Percentiles rank a stretch among this genome's conserved stretches.
Evolutionary conservation across 805 yeast species (phyloP).

Genomic region (Lipomyces oligophaga): DNA sequence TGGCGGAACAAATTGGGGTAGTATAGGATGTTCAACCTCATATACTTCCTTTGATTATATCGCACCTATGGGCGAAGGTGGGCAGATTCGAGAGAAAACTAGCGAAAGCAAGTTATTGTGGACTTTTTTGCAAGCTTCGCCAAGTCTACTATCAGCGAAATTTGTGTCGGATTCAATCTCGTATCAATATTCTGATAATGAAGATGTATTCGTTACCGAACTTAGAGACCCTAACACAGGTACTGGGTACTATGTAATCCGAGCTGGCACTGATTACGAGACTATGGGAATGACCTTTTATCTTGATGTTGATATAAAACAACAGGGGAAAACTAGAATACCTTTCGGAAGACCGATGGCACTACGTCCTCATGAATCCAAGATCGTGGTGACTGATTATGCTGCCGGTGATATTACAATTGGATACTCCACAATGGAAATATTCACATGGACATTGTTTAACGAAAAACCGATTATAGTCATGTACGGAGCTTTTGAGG

Average conservation of each 20-base stretch:
- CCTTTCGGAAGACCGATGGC: conserved; percentile 11
- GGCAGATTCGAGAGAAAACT: conserved; percentile 17
- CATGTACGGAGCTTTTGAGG: conserved; percentile 20
- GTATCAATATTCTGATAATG: conserved; percentile 11
- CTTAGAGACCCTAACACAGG: conserved; percentile 12
- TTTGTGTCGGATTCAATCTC: conserved; percentile 10
- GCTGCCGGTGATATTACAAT: conserved; percentile 6
- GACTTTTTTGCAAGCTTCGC: conserved; percentile 14
- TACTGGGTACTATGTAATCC: conserved; percentile 16
- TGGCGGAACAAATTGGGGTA: conserved; percentile 26
- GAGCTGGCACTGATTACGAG: conserved; percentile 6
- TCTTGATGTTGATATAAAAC: conserved; percentile 2
- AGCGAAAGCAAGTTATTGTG: conserved; percentile 17
- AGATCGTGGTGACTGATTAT: conserved; percentile 17
- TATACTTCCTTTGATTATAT: conserved; percentile 23
- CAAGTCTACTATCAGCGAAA: conserved; percentile 5
- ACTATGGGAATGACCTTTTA: conserved; percentile 7
- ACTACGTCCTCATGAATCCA: conserved; percentile 13
- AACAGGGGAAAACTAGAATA: conserved; percentile 1
- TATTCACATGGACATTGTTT: conserved; percentile 18
- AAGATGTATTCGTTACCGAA: conserved; percentile 21
- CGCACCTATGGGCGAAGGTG: conserved; percentile 15
- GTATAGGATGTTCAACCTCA: conserved; percentile 14
- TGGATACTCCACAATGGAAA: conserved; percentile 17
- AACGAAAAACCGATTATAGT: conserved; percentile 15